Evolutionary conservation across 2,329 filamentous ascomycete species (phyloP).

Genomic region (Clarireedia sp.): DNA sequence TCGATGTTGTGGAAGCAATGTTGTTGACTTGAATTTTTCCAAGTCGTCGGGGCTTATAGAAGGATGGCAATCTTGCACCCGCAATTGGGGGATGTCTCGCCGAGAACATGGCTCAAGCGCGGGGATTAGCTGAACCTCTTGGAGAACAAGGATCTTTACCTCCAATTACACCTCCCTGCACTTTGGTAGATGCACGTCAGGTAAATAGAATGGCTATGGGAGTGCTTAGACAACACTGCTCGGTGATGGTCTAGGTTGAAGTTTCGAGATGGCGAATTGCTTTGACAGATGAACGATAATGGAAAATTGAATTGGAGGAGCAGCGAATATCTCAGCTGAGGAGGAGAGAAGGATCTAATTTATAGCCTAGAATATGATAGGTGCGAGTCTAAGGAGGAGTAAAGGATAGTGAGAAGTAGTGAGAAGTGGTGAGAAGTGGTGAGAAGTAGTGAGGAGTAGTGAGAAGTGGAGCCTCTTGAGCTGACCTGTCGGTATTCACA

Average conservation of each 20-base stretch:
- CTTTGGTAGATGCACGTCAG: background rate
- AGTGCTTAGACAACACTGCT: background rate
- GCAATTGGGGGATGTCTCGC: slow-evolving; percentile 1
- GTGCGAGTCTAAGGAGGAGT: background rate
- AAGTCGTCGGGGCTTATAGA: background rate
- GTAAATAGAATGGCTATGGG: background rate
- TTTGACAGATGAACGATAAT: too few species aligned
- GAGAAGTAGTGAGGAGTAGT: background rate
- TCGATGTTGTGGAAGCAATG: background rate
- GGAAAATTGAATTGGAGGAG: too few species aligned
- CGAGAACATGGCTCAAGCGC: background rate
- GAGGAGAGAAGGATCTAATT: background rate
- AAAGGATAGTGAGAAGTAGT: background rate
- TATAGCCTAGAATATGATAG: background rate
- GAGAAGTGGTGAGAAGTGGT: too few species aligned
- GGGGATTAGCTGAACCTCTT: background rate
- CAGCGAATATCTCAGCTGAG: too few species aligned
- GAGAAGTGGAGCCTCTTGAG: background rate
- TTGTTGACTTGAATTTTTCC: background rate
- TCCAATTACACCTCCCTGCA: background rate
- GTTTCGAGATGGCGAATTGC: too few species aligned
- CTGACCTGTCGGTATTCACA: background rate
- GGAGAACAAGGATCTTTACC: background rate
- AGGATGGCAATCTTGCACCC: background rate
- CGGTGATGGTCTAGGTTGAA: background rate